phyloP scores from a whole-genome alignment of 78 protist species.

The Dictyostelium firmibasis region DNA sequence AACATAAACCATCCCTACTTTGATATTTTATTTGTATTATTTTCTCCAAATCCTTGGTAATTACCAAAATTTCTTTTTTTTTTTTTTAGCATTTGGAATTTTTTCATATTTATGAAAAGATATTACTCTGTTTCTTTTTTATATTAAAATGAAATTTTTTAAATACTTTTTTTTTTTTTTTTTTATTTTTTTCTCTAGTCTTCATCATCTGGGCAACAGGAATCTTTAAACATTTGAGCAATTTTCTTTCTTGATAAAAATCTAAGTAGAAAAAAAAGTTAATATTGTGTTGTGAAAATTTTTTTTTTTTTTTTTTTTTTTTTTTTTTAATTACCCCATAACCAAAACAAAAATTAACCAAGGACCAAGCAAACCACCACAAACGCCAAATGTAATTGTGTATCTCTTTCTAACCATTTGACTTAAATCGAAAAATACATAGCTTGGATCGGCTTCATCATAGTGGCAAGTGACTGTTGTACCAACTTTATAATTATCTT shows the following conservation, averaged over 20 bases:
- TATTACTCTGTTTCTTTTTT: too few relatives aligned
- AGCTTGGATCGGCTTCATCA: slow-evolving; percentile 25
- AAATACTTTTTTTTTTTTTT: too few relatives aligned
- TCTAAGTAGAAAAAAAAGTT: background rate
- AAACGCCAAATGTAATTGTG: slow-evolving; percentile 24
- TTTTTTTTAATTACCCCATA: background rate
- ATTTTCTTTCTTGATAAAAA: slow-evolving; percentile 7
- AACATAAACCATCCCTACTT: too few relatives aligned
- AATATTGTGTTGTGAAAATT: too few relatives aligned
- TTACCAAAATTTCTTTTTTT: too few relatives aligned
- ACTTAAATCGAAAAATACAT: slow-evolving; percentile 32
- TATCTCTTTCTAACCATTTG: slow-evolving; percentile 49
- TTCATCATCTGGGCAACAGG: background rate
- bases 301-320: background rate
- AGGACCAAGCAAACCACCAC: slow-evolving; percentile 68
- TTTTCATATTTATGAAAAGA: too few relatives aligned
- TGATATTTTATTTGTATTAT: too few relatives aligned
- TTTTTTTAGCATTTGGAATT: too few relatives aligned
- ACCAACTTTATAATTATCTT: slow-evolving; percentile 2
- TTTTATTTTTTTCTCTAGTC: background rate
- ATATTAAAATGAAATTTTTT: too few relatives aligned
- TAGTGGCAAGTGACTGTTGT: background rate
- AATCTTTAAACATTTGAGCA: background rate
- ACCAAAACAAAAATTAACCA: slow-evolving; percentile 26
- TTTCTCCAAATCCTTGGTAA: too few relatives aligned